Conservation (phyloP, 2,329 filamentous ascomycete species). For the Sporothrix inflata region DNA sequence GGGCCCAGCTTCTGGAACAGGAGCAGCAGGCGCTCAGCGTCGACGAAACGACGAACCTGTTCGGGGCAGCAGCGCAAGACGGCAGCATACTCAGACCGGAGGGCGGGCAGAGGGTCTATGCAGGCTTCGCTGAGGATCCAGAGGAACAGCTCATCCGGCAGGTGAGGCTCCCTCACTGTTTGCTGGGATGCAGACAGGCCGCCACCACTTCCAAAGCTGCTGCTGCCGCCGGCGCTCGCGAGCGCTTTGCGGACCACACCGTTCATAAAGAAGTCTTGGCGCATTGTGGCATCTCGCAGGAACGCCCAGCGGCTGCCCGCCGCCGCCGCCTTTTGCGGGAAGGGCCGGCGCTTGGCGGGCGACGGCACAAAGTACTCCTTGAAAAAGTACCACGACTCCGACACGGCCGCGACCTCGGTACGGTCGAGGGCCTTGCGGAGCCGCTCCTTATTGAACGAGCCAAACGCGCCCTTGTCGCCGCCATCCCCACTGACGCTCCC, state of each 20-base stretch:
- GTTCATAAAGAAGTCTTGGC: conserved; percentile 63
- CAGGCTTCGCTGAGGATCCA: conserved; percentile 69
- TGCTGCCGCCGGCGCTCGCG: conserved; percentile 14
- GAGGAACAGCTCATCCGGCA: conserved; percentile 67
- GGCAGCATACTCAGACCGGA: conserved; percentile 64
- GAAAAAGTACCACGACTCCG: conserved; percentile 57
- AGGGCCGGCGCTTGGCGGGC: conserved; percentile 39
- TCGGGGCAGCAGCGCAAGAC: conserved; percentile 51
- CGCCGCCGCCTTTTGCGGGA: conserved; percentile 45
- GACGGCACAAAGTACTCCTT: conserved; percentile 39
- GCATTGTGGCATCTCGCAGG: conserved; percentile 53
- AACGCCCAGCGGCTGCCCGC: conserved; percentile 49
- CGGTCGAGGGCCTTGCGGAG: conserved; percentile 54
- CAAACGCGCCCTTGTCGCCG: conserved; percentile 34
- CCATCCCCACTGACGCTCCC: neutral
- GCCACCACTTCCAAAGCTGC: neutral
- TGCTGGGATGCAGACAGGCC: conserved; percentile 16
- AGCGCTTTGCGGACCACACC: conserved; percentile 63
- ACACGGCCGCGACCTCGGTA: conserved; percentile 47
- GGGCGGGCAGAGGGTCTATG: conserved; percentile 54
- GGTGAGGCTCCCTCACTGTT: conserved; percentile 4
- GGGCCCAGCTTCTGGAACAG: conserved; percentile 66
- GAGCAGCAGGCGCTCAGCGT: conserved; percentile 49
- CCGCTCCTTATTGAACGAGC: conserved; percentile 43
- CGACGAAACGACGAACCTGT: conserved; percentile 48